Conservation (phyloP, 2,329 filamentous ascomycete genomes). For the Camillea tinctor region DNA sequence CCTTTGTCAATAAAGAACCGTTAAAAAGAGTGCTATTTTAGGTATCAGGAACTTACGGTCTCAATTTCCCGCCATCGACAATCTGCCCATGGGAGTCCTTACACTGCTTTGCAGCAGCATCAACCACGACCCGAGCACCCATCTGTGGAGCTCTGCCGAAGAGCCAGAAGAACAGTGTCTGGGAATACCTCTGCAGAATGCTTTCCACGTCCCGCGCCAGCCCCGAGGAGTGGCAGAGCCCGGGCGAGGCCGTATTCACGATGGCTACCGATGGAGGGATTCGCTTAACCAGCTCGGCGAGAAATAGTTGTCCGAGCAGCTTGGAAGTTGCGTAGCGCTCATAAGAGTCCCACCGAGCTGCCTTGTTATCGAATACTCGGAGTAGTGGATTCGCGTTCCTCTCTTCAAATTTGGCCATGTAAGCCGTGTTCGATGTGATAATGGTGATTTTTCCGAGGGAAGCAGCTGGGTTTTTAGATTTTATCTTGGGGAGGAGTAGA, state of each 20-base stretch:
- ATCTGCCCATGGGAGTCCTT: constrained; percentile 13
- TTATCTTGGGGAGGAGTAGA: constrained; percentile 46
- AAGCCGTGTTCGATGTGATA: constrained; percentile 27
- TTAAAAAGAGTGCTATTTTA: not conserved
- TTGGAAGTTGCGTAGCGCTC: constrained; percentile 26
- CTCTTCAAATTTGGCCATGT: constrained; percentile 18
- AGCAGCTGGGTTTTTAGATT: constrained; percentile 26
- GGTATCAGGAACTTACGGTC: constrained; percentile 9
- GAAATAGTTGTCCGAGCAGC: constrained; percentile 30
- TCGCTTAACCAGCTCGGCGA: constrained; percentile 28
- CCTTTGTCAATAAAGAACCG: not conserved
- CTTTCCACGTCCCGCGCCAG: constrained; percentile 4
- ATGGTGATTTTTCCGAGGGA: constrained; percentile 22
- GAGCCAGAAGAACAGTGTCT: not conserved
- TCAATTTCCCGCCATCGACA: constrained; percentile 12
- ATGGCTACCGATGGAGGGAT: constrained; percentile 19
- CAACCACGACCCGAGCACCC: constrained; percentile 11
- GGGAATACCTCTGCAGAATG: not conserved
- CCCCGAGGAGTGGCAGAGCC: constrained; percentile 12
- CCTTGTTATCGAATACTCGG: constrained; percentile 11
- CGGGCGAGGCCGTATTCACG: constrained; percentile 13
- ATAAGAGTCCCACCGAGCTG: constrained; percentile 6
- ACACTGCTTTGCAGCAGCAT: constrained; percentile 10
- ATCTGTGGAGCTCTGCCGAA: constrained; percentile 5
- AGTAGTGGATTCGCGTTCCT: constrained; percentile 11